These are phyloP conservation scores for Platismatia glauca DNA, from an alignment of 495 filamentous ascomycete genomes.

Conservation along the genomic window DNA sequence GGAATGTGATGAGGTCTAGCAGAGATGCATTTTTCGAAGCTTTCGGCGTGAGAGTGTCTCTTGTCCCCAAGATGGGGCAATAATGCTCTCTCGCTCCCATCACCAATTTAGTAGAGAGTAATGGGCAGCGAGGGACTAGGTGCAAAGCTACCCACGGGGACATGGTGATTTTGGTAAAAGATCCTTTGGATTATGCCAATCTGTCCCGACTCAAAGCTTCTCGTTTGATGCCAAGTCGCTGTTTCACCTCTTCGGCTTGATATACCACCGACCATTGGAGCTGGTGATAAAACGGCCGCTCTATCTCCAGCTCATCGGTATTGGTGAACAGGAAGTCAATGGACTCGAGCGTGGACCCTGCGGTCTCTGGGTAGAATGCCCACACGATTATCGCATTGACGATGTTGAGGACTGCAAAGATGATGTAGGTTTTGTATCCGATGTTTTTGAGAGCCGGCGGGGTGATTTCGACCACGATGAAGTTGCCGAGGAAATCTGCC, in stretches of 20 bases:
- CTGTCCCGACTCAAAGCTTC: background rate
- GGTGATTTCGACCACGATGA: constrained; percentile 37
- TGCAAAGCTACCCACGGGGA: too few relatives aligned
- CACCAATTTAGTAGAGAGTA: too few relatives aligned
- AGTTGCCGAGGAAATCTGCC: constrained; percentile 24
- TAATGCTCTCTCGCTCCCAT: too few relatives aligned
- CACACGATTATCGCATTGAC: constrained; percentile 31
- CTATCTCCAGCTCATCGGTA: background rate
- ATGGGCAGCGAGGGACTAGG: too few relatives aligned
- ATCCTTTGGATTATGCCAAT: too few relatives aligned
- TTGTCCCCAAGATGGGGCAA: too few relatives aligned
- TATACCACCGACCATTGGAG: constrained; percentile 11
- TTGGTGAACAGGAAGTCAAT: constrained; percentile 25
- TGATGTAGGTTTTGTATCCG: constrained; percentile 38
- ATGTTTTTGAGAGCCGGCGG: constrained; percentile 33
- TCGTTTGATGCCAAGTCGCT: background rate
- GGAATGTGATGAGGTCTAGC: too few relatives aligned
- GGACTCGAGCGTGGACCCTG: constrained; percentile 25
- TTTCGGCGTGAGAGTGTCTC: too few relatives aligned
- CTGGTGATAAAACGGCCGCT: constrained; percentile 1
- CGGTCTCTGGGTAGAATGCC: constrained; percentile 29
- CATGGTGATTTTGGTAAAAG: too few relatives aligned
- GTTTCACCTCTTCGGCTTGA: background rate
- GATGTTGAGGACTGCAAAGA: constrained; percentile 38
- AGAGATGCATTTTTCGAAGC: too few relatives aligned